Conservation (phyloP, 768 basidiomycete species). For the Mycena olivaceomarginata region DNA sequence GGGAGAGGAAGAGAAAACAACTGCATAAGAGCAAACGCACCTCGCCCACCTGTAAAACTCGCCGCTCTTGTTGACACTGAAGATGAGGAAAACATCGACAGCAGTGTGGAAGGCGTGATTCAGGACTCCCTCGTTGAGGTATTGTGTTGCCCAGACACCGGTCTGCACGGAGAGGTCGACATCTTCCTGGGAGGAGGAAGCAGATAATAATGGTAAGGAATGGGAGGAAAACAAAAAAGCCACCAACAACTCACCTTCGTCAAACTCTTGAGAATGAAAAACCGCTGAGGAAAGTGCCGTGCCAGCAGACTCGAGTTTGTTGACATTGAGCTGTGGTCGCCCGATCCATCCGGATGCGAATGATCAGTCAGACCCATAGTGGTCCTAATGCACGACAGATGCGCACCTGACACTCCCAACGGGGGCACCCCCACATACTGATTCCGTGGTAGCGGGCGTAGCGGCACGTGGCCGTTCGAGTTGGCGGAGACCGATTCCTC, state of each 20-base stretch:
- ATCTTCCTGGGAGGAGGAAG: conserved; percentile 73
- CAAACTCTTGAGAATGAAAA: conserved; percentile 20
- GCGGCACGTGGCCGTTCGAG: background rate
- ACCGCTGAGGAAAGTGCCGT: conserved; percentile 22
- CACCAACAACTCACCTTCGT: conserved; percentile 6
- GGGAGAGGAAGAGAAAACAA: conserved; percentile 22
- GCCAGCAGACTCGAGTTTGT: conserved; percentile 18
- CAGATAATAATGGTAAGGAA: conserved; percentile 30
- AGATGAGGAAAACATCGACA: conserved; percentile 90
- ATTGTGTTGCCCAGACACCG: conserved; percentile 94
- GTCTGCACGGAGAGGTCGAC: conserved; percentile 86
- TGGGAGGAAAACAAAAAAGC: background rate
- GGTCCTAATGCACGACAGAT: too few species aligned
- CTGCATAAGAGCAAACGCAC: conserved; percentile 59
- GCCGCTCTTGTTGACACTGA: conserved; percentile 94
- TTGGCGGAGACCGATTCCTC: conserved; percentile 57
- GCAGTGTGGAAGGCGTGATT: conserved; percentile 95
- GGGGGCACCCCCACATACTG: too few species aligned
- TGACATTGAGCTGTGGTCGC: background rate
- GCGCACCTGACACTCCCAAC: too few species aligned
- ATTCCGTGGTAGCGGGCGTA: too few species aligned
- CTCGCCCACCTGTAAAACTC: conserved; percentile 96
- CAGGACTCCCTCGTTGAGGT: conserved; percentile 92
- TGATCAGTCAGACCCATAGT: too few species aligned
- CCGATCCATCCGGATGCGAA: too few species aligned